Evolutionary conservation across 768 basidiomycete genomes (phyloP).

Genomic region (Mycena rebaudengoi): DNA sequence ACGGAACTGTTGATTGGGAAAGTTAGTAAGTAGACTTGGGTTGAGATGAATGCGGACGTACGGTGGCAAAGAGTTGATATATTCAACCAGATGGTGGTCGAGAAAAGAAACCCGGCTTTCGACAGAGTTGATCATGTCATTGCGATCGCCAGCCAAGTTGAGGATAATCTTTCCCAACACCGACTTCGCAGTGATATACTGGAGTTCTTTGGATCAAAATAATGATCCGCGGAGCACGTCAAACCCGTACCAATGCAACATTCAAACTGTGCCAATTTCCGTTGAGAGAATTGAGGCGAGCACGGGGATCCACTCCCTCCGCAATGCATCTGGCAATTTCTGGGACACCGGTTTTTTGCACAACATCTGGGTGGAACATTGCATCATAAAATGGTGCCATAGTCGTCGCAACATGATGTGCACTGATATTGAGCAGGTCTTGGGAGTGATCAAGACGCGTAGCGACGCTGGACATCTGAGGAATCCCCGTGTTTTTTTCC

Average conservation of each 20-base stretch:
- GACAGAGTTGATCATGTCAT: slow-evolving; percentile 20
- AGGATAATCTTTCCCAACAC: slow-evolving; percentile 3
- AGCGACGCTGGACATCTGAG: background rate
- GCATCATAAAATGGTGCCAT: background rate
- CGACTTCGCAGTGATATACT: slow-evolving; percentile 16
- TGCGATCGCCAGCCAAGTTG: slow-evolving; percentile 14
- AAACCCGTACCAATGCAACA: slow-evolving; percentile 10
- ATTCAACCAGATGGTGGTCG: slow-evolving; percentile 26
- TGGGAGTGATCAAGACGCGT: too few species aligned
- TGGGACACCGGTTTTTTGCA: background rate
- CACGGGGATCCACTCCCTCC: slow-evolving; percentile 6
- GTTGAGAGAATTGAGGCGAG: background rate
- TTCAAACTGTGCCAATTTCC: slow-evolving; percentile 24
- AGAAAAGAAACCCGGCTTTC: slow-evolving; percentile 25
- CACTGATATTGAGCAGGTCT: background rate
- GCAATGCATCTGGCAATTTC: background rate
- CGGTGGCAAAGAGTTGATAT: slow-evolving; percentile 20
- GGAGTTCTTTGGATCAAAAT: too few species aligned
- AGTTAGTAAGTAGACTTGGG: background rate
- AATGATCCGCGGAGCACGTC: too few species aligned
- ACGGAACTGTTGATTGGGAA: background rate
- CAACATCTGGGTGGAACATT: background rate
- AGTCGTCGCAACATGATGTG: background rate
- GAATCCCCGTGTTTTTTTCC: background rate
- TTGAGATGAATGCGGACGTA: background rate